Percentiles rank a stretch among this genome's conserved stretches.
Conservation (phyloP, 768 basidiomycete species). For the Amanita rimosa region DNA sequence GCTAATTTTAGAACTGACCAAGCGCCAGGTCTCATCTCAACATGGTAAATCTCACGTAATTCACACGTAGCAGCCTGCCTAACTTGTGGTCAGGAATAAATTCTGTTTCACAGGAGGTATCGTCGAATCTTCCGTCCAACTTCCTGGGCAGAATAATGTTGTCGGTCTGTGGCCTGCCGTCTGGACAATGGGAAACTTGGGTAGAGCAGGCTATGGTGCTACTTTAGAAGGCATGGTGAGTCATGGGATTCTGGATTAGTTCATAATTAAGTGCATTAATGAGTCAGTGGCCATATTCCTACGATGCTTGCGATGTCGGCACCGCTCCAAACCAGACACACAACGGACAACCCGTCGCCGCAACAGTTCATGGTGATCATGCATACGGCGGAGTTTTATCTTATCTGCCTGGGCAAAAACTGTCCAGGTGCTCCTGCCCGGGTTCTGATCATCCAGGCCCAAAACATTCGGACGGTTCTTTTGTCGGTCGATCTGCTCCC, state of each 20-base stretch:
- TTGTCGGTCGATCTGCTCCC: conserved; percentile 69
- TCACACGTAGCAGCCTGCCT: not conserved
- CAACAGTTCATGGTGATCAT: conserved; percentile 44
- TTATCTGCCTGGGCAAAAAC: conserved; percentile 63
- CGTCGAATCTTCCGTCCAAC: conserved; percentile 46
- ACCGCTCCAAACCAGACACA: conserved; percentile 68
- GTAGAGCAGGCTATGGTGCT: conserved; percentile 78
- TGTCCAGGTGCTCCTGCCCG: conserved; percentile 75
- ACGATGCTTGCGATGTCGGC: conserved; percentile 74
- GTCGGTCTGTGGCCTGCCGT: conserved; percentile 67
- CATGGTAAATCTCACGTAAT: conserved; percentile 29
- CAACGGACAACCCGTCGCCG: conserved; percentile 51
- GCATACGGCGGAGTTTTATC: conserved; percentile 34
- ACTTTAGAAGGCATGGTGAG: conserved; percentile 64
- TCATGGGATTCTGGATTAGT: conserved; percentile 1
- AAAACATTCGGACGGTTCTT: conserved; percentile 54
- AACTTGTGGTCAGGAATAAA: conserved; percentile 46
- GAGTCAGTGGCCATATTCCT: conserved; percentile 68
- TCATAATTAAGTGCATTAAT: conserved; percentile 1
- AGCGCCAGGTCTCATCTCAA: conserved; percentile 25
- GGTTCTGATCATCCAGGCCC: conserved; percentile 78
- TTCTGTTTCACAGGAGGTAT: conserved; percentile 79
- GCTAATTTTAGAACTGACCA: conserved; percentile 15
- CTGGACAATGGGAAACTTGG: conserved; percentile 62
- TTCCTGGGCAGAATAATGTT: conserved; percentile 54